A percentile compares a stretch with the other conserved stretches of the same genome.
Conservation (phyloP, 1,284 basidiomycete species). For the Cryptococcus sp. region DNA sequence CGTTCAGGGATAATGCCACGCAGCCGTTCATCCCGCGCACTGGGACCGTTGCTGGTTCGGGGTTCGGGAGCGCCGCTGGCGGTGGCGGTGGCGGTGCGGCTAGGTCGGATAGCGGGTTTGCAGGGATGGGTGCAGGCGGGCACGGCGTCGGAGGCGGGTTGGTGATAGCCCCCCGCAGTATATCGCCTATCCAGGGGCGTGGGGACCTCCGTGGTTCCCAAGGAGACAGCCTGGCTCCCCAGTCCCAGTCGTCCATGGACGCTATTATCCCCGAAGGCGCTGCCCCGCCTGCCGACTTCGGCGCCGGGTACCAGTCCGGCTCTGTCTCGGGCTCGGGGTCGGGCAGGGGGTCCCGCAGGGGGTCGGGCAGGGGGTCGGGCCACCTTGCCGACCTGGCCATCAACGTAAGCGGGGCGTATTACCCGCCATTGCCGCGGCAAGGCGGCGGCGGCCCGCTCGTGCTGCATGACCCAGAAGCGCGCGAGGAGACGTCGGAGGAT, state of each 20-base stretch:
- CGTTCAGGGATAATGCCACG: background rate
- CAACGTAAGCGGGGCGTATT: background rate
- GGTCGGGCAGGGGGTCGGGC: background rate
- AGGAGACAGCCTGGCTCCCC: constrained; percentile 9
- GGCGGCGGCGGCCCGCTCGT: constrained; percentile 23
- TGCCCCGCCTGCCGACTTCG: background rate
- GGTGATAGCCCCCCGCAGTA: background rate
- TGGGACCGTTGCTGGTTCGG: background rate
- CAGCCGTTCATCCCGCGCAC: background rate
- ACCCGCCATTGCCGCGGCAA: constrained; percentile 1
- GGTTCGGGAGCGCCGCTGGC: too few relatives aligned
- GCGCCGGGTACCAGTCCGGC: background rate
- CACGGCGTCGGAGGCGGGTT: background rate
- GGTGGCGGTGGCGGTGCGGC: too few relatives aligned
- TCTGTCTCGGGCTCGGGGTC: background rate
- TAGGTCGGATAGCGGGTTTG: background rate
- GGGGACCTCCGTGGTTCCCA: constrained; percentile 1
- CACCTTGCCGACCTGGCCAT: too few relatives aligned
- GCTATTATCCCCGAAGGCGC: constrained; percentile 17
- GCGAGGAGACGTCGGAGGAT: constrained; percentile 12
- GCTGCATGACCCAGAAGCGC: constrained; percentile 21
- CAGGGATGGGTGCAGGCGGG: background rate
- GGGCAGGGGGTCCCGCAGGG: too few relatives aligned
- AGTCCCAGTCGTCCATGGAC: constrained; percentile 26
- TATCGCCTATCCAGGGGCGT: constrained; percentile 8